Base-by-base conservation (phyloP, 2,329 filamentous ascomycete genomes). In the Pseudocercospora fijiensis region DNA sequence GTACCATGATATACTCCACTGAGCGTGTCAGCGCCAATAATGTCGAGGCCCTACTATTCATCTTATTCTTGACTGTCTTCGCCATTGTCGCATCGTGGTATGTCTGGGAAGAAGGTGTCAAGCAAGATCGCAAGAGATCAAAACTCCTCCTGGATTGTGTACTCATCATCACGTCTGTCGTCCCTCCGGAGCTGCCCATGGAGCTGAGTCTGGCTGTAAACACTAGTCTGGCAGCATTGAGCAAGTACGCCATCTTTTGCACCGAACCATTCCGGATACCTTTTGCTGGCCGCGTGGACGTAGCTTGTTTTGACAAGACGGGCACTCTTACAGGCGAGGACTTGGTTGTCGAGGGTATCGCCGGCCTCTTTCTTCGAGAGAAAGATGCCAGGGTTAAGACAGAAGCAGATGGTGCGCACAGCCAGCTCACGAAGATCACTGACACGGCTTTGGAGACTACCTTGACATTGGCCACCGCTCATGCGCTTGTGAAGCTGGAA, bases 1-100 rank as follows among this genome's bases (percentile, higher is more conserved):
- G 95, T 67, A 99, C 95, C 70, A 99, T 99, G 95, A 99, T 99
- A 74, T 99, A 96, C 82, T 97, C 96, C 1, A 99, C 95, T 1
- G 95, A 99, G 78, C 92, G 94, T 69, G 94, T 99, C 24, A 98
- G 94, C n/a, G 95, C 95, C 71, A 97, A 97, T 81, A 98, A 99
- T 74, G 88, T 89, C 51, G 95, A 99, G 79, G 95, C 95, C 1
- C 81, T 99, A n/a, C 84, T 96, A 65, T 99, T 99, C 82, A 99
- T 99, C 70, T 84, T 99, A 64, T 99, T 99, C 84, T 85, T 99
- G 27, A 86, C 96, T 60, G 86, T 98, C 72, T 99, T 99, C 80
- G 96, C 96, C 72, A 86, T 99, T 76, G 96, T 95, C 61, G 95
- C 95, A 58, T 96, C 95, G 11, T 97, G 95, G 93, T 99, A 99